phyloP scores from a whole-genome alignment of 768 basidiomycete genomes.

The Tricholoma terreum region DNA sequence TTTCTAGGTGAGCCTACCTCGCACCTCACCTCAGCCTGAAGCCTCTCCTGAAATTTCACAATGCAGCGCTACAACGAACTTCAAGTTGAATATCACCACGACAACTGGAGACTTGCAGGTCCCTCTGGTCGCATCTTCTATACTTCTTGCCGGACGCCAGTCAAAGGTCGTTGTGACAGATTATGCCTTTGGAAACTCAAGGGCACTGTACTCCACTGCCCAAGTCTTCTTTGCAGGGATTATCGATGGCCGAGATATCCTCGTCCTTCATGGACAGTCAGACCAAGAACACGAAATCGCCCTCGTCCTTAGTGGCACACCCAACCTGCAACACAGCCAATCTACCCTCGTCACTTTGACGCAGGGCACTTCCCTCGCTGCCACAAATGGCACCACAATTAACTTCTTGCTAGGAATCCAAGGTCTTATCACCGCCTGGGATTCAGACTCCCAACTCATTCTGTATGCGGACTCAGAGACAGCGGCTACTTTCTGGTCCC shows the following conservation, averaged over 20 bases:
- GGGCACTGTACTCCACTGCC: constrained; percentile 68
- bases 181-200: constrained; percentile 61
- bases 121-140: constrained; percentile 48
- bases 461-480: constrained; percentile 65
- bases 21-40: not conserved
- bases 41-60: not conserved
- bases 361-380: constrained; percentile 9
- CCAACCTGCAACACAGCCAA: constrained; percentile 30
- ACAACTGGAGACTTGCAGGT: constrained; percentile 49
- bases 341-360: constrained; percentile 31
- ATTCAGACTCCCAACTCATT: constrained; percentile 64
- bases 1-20: constrained; percentile 51
- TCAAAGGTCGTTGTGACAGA: constrained; percentile 73
- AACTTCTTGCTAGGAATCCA: constrained; percentile 53
- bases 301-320: constrained; percentile 45
- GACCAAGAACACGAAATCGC: constrained; percentile 54
- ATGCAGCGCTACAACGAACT: constrained; percentile 44
- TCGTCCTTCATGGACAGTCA: constrained; percentile 60
- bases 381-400: constrained; percentile 39
- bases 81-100: constrained; percentile 60
- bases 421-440: constrained; percentile 62
- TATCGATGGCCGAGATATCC: constrained; percentile 59
- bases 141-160: constrained; percentile 66
- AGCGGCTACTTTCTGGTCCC: constrained; percentile 75
- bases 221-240: constrained; percentile 64